Conservation (phyloP, 768 basidiomycete genomes). For the Tulasnella sp. region DNA sequence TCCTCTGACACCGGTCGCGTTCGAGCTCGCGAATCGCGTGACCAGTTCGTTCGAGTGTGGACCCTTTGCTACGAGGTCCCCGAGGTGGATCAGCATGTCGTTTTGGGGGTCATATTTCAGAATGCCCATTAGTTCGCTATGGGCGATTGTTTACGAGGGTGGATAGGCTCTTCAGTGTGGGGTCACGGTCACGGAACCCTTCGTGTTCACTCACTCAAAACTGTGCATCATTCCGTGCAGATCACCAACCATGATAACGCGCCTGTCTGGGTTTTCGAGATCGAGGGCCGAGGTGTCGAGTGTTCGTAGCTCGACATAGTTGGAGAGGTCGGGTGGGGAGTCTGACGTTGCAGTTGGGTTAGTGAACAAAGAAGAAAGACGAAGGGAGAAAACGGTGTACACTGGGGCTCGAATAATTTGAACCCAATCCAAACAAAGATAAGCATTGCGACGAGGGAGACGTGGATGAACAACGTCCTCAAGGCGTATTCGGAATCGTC, state of each 20-base stretch:
- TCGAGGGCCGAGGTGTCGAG: conserved; percentile 21
- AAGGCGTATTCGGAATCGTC: not conserved
- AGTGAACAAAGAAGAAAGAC: not conserved
- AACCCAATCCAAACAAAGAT: not conserved
- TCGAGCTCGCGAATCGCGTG: conserved; percentile 47
- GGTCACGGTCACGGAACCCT: not conserved
- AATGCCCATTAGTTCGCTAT: conserved; percentile 49
- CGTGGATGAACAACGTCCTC: not conserved
- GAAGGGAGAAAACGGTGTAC: not conserved
- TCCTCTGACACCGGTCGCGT: conserved; percentile 71
- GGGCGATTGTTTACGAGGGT: not conserved
- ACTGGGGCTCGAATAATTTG: not conserved
- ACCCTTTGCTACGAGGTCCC: conserved; percentile 72
- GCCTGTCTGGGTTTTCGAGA: conserved; percentile 24
- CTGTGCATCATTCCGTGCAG: conserved; percentile 71
- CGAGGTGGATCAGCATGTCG: conserved; percentile 69
- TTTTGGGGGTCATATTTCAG: conserved; percentile 44
- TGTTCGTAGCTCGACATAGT: conserved; percentile 25
- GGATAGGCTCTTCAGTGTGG: not conserved
- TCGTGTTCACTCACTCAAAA: conserved; percentile 46
- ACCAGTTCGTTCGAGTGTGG: conserved; percentile 50
- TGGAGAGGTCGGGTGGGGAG: conserved; percentile 23
- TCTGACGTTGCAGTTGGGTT: not conserved
- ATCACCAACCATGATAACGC: conserved; percentile 74
- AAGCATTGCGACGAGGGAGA: not conserved